Base-by-base conservation (phyloP, 441 rosid genomes). In the Jatropha multifida region DNA sequence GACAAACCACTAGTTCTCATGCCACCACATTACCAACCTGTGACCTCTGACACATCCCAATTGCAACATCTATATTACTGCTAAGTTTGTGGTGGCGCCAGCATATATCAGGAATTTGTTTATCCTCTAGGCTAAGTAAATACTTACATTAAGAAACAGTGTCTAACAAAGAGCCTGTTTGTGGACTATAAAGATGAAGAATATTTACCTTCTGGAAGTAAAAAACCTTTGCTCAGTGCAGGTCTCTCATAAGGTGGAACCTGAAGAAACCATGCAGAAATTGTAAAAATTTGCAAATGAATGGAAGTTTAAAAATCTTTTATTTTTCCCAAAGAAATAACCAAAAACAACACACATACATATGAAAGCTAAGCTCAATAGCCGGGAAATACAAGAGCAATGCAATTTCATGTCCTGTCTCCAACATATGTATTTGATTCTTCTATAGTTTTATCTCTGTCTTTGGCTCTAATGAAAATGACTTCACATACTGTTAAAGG, bases 241-340 rank as follows among this genome's bases (percentile, higher is more conserved):
- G 98, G 98, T 83, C 99, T 93, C 90, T 95, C 99, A 70, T 93
- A 95, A 42, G 99, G 98, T 40, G 97, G 86, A 81, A 89, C 91
- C 98, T 93, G 90, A 38, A 76, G 69, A 78, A 80, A 18, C 23
- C 1, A 61, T 63, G 40, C 27, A 49, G 23, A 55, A 46, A 64
- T 26, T 11, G 3, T 44, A 75, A 46, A 6, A 66, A 37, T 56
- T 59, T 68, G 32, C 74, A 68, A 49, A 23, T 55, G 9, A 13
- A n/a, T 17, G 64, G 18, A 26, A 23, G 71, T 66, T 42, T 44
- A 32, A 69, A 52, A 17, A 71, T 42, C 17, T 26, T 56, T 41
- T 55, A 4, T 38, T 68, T 20, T 44, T 71, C 8, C 46, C 32
- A 42, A 18, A 40, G 52, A 58, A 17, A 56, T 70, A 56, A 5